These are phyloP conservation scores for Yarrowia porcina DNA, from an alignment of 805 yeast species.

Conservation along the genomic window DNA sequence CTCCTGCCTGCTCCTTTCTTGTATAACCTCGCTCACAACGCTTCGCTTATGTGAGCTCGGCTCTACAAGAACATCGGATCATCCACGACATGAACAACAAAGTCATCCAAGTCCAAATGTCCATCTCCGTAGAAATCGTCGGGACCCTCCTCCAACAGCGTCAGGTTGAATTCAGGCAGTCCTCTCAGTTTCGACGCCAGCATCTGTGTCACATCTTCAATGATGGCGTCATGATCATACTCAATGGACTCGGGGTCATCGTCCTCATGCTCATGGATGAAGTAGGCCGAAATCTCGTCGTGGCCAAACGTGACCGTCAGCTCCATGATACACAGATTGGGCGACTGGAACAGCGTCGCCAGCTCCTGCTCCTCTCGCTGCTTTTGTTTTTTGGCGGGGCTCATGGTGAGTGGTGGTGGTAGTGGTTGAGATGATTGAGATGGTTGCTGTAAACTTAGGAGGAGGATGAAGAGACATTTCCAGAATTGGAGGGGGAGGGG, in stretches of 20 bases:
- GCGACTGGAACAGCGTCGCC: constrained; percentile 11
- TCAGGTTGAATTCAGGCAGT: not conserved
- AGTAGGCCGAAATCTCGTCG: not conserved
- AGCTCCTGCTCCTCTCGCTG: constrained; percentile 18
- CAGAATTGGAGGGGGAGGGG: too few species aligned
- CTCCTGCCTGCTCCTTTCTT: too few species aligned
- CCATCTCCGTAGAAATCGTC: not conserved
- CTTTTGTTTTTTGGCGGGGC: not conserved
- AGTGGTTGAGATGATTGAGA: too few species aligned
- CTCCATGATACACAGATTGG: constrained; percentile 16
- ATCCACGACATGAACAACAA: not conserved
- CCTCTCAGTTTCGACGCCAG: constrained; percentile 2
- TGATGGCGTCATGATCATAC: constrained; percentile 15
- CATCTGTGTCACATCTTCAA: constrained; percentile 11
- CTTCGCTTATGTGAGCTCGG: not conserved
- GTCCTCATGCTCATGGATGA: constrained; percentile 18
- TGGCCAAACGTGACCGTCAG: constrained; percentile 15
- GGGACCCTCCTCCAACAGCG: not conserved
- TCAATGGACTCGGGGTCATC: not conserved
- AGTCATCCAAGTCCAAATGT: not conserved
- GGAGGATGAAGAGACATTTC: too few species aligned
- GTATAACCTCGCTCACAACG: not conserved
- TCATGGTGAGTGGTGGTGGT: not conserved
- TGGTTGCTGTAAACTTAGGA: too few species aligned
- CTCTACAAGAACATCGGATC: not conserved